Conservation (phyloP, 371 early-diverging fungal genomes). For the Cokeromyces recurvatus region DNA sequence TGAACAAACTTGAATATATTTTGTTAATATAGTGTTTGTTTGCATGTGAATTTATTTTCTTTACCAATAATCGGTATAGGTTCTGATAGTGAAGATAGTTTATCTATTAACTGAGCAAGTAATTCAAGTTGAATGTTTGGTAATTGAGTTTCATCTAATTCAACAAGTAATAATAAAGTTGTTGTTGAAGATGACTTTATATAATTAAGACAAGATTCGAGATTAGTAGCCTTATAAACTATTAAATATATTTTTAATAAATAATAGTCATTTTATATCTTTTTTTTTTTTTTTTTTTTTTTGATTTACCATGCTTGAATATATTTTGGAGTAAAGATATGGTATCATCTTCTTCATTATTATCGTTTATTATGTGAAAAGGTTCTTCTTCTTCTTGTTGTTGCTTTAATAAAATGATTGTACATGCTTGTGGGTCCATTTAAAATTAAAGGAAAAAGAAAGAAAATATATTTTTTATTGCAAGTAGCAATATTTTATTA, state of each 20-base stretch:
- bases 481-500: too few species aligned
- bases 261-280: background rate
- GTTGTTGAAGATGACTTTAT: conserved; percentile 13
- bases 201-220: conserved; percentile 18
- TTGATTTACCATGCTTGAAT: too few species aligned
- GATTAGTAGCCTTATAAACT: conserved; percentile 16
- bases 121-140: too few species aligned
- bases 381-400: too few species aligned
- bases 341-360: conserved; percentile 6
- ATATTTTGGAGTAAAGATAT: conserved; percentile 5
- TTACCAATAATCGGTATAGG: conserved; percentile 21
- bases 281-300: too few species aligned
- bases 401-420: conserved; percentile 16
- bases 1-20: conserved; percentile 26
- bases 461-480: too few species aligned
- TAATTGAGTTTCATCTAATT: conserved; percentile 19
- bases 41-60: background rate
- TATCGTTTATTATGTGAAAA: conserved; percentile 11
- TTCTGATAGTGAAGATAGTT: conserved; percentile 12
- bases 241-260: background rate
- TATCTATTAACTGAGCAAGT: conserved; percentile 9
- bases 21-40: too few species aligned
- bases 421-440: conserved; percentile 20
- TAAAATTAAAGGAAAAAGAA: too few species aligned
- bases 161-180: conserved; percentile 22